Conservation (phyloP, 2,329 filamentous ascomycete genomes). For the Ilyonectria sp. region DNA sequence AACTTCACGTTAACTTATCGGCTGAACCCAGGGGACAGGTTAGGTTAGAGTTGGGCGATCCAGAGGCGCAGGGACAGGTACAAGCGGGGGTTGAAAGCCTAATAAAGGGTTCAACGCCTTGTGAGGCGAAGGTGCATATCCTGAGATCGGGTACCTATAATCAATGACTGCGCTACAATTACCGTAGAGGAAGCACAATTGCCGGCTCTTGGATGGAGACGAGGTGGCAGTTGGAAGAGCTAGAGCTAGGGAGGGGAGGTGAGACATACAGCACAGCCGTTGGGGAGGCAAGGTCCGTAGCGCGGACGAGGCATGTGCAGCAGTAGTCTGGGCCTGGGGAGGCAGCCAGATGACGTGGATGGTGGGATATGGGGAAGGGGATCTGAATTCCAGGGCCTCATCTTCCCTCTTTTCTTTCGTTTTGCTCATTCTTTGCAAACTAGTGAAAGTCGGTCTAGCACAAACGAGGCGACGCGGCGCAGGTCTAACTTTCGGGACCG, state of each 20-base stretch:
- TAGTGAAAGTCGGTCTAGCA: background rate
- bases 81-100: background rate
- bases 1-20: background rate
- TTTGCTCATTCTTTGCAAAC: background rate
- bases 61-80: background rate
- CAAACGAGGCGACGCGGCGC: background rate
- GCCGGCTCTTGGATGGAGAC: no score
- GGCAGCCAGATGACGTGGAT: background rate
- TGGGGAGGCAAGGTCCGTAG: background rate
- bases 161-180: background rate
- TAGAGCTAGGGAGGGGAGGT: background rate
- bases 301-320: background rate
- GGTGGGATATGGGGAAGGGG: background rate
- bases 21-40: conserved; percentile 1
- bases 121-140: background rate
- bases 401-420: no score
- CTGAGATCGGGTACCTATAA: background rate
- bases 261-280: background rate
- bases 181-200: no score
- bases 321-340: background rate
- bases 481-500: conserved; percentile 4
- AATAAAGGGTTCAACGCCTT: background rate
- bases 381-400: background rate
- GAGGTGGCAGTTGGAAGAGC: background rate
- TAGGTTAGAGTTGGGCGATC: background rate